These are phyloP conservation scores for Penicillium sp. DNA, from an alignment of 2,329 filamentous ascomycete genomes.

Conservation along the genomic window DNA sequence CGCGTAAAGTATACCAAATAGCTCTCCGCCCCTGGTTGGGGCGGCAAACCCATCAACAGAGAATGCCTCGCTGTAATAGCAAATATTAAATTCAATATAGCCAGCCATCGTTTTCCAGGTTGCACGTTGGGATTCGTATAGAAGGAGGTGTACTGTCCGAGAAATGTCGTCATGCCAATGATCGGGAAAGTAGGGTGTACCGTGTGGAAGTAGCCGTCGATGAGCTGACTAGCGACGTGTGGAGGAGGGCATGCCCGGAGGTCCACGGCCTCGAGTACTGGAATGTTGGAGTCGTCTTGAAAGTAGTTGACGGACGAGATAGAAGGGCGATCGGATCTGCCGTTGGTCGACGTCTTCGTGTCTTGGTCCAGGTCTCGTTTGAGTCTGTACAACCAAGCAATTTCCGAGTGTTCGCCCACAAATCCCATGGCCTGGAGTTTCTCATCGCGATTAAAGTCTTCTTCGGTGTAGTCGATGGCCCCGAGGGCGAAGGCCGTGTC, in stretches of 20 bases:
- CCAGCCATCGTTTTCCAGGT: constrained; percentile 42
- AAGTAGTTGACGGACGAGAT: constrained; percentile 40
- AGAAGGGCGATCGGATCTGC: constrained; percentile 22
- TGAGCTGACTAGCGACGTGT: constrained; percentile 39
- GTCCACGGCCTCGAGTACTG: constrained; percentile 37
- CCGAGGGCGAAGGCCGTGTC: constrained; percentile 30
- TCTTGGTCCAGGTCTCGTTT: constrained; percentile 36
- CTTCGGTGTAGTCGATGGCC: constrained; percentile 41
- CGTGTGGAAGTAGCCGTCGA: constrained; percentile 41
- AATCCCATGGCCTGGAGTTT: constrained; percentile 41
- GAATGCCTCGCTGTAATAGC: constrained; percentile 43
- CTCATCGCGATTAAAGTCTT: constrained; percentile 44
- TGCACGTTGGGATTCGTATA: constrained; percentile 31
- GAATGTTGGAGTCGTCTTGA: constrained; percentile 40
- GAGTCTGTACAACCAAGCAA: constrained; percentile 45
- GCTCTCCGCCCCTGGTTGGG: constrained; percentile 27
- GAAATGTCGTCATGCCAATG: constrained; percentile 40
- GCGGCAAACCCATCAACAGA: constrained; percentile 21
- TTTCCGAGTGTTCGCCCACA: constrained; percentile 47
- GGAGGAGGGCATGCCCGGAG: constrained; percentile 36
- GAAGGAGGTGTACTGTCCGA: constrained; percentile 39
- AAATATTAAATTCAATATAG: constrained; percentile 46
- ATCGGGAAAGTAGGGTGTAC: constrained; percentile 46
- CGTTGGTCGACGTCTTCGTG: constrained; percentile 14
- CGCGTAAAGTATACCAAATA: constrained; percentile 44